Percentiles rank a stretch among this genome's conserved stretches.
Conservation (phyloP, 139 green algal species). For the Zygnema circumcarinatum region DNA sequence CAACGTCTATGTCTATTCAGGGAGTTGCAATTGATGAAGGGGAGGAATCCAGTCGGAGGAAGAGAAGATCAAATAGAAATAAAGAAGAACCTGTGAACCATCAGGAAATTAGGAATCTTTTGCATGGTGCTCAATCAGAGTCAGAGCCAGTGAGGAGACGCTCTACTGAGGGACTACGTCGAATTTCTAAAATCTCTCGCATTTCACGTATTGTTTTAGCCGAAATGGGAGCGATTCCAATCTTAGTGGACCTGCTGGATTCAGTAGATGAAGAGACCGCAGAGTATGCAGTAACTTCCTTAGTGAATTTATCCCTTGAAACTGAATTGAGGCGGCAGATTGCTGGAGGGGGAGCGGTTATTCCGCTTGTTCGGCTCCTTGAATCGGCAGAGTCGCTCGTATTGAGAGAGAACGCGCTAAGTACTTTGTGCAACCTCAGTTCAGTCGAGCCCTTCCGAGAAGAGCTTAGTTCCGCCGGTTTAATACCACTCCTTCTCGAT, state of each 20-base stretch:
- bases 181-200: neutral
- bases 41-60: no score
- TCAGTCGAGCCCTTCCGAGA: neutral
- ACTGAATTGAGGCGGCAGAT: neutral
- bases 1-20: no score
- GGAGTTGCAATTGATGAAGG: no score
- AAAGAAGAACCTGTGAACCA: neutral
- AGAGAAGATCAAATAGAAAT: no score
- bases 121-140: neutral
- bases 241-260: slow-evolving; percentile 3
- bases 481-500: slow-evolving; percentile 29
- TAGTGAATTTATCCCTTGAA: slow-evolving; percentile 39
- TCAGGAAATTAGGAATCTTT: neutral
- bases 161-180: neutral
- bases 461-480: neutral
- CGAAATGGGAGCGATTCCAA: slow-evolving; percentile 11
- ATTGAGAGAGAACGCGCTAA: slow-evolving; percentile 17
- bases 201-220: neutral
- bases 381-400: neutral
- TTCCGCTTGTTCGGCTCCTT: neutral
- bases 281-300: slow-evolving; percentile 21
- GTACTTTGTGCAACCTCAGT: neutral
- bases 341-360: slow-evolving; percentile 11
- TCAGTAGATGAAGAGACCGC: neutral
- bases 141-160: neutral